These are phyloP conservation scores for Mortierella sp. DNA, from an alignment of 371 early-diverging fungal genomes.

Conservation along the genomic window DNA sequence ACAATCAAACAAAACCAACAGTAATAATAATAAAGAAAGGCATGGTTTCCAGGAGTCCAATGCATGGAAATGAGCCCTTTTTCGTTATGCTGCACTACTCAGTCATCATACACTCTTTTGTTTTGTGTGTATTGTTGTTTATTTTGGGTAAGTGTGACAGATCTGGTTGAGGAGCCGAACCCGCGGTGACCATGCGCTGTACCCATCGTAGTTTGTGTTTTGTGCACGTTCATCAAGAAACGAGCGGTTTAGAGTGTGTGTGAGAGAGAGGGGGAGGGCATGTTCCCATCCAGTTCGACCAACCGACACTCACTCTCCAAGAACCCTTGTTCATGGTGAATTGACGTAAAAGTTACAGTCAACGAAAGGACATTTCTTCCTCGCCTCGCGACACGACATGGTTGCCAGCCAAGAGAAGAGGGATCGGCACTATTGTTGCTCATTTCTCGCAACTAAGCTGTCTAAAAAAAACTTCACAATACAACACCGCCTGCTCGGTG, in stretches of 20 bases:
- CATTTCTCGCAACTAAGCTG: background rate
- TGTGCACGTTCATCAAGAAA: background rate
- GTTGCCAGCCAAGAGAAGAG: too few species aligned
- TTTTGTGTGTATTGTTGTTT: background rate
- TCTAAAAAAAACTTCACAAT: background rate
- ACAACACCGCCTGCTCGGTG: background rate
- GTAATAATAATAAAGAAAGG: background rate
- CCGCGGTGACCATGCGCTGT: background rate
- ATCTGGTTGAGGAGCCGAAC: background rate
- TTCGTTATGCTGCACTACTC: conserved; percentile 1
- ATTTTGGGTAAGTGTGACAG: background rate
- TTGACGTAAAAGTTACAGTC: background rate
- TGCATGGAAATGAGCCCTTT: conserved; percentile 2
- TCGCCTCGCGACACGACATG: too few species aligned
- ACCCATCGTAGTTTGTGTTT: background rate
- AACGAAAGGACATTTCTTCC: background rate
- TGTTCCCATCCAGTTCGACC: background rate
- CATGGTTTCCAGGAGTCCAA: conserved; percentile 6
- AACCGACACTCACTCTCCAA: background rate
- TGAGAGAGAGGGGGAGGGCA: background rate
- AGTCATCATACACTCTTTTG: background rate
- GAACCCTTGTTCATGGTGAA: background rate
- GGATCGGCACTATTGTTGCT: too few species aligned
- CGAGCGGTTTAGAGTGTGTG: too few species aligned
- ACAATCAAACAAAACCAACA: background rate